These are phyloP conservation scores for Blepharisma japonicum DNA, from an alignment of 73 alveolate species.

Conservation along the genomic window DNA sequence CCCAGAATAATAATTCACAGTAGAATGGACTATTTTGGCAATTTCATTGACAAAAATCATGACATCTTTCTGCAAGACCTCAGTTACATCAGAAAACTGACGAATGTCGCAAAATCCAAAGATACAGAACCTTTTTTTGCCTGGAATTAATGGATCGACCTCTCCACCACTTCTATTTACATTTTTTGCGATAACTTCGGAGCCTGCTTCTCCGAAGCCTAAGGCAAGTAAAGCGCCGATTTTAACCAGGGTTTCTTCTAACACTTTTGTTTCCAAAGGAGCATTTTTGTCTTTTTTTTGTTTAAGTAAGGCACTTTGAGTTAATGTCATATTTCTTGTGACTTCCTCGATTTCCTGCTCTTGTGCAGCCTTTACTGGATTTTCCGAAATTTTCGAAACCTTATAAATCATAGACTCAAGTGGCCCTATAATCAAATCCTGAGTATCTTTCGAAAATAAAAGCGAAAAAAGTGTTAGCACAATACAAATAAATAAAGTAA, in stretches of 20 bases:
- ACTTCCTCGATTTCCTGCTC: slow-evolving; percentile 50
- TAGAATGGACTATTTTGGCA: slow-evolving; percentile 88
- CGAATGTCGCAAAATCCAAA: slow-evolving; percentile 93
- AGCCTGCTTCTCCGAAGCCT: slow-evolving; percentile 89
- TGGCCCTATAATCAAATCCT: slow-evolving; percentile 50
- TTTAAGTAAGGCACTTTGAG: not conserved
- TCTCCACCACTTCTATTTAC: slow-evolving; percentile 83
- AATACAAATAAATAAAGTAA: slow-evolving; percentile 45
- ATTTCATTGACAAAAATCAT: slow-evolving; percentile 91
- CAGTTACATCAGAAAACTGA: slow-evolving; percentile 86
- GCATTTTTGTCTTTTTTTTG: slow-evolving; percentile 20
- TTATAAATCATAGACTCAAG: slow-evolving; percentile 48
- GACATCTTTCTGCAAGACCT: slow-evolving; percentile 85
- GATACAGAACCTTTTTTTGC: slow-evolving; percentile 85
- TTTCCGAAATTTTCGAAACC: slow-evolving; percentile 43
- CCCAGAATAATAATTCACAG: slow-evolving; percentile 79
- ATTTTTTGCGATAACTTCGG: slow-evolving; percentile 86
- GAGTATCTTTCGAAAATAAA: slow-evolving; percentile 34
- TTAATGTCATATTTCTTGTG: not conserved
- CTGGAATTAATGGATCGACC: slow-evolving; percentile 96
- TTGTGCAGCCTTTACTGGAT: slow-evolving; percentile 56
- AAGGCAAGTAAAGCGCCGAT: slow-evolving; percentile 81
- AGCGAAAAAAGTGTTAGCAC: slow-evolving; percentile 43
- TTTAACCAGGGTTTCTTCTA: slow-evolving; percentile 83
- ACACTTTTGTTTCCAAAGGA: slow-evolving; percentile 73